Base-by-base conservation (phyloP, 441 rosid genomes). In the Flueggea neowawraea region DNA sequence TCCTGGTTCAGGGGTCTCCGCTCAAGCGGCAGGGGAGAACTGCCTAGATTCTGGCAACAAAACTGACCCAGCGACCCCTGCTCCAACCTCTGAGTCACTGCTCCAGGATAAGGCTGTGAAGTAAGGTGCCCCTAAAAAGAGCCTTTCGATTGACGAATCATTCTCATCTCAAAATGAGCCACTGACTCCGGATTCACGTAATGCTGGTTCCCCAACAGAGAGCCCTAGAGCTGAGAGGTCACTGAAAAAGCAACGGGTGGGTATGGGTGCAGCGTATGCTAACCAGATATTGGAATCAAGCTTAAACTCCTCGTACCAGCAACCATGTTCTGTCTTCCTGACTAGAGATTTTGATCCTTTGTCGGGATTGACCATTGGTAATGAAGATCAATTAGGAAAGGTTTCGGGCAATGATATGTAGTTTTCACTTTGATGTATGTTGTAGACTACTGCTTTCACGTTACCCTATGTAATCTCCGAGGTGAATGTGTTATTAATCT, bases 11-110 rank as follows among this genome's bases (percentile, higher is more conserved):
- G 87, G 71, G 47, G 65, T 54, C 12, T 69, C 86, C 4, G 79
- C 66, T 55, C 87, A 77, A 65, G 73, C 54, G 32, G 74, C 83
- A 59, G 83, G 73, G 12, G 85, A 78, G 31, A 65, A 73, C 63
- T 61, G 68, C 63, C 80, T 61, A 39, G 93, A 86, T 70, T 74
- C 85, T 49, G 96, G 81, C 64, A 73, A 83, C 67, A 87, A 90
- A 71, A 82, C 78, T 16, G 96, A 87, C 65, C 97, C 97, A 43
- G 82, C 87, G 69, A 95, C 96, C 57, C 99, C 96, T 50, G 96
- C 84, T 12, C 92, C 96, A 43, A 87, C 84, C 59, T 82, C 91
- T 0, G 96, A 91, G 83, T 79, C 84, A 43, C 96, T 94, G 14
- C 60, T 82, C 54, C 93, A 82, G 70, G 95, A 82, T 49, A 87